Conservation (phyloP, 2,329 filamentous ascomycete species). For the Cercospora sesami region DNA sequence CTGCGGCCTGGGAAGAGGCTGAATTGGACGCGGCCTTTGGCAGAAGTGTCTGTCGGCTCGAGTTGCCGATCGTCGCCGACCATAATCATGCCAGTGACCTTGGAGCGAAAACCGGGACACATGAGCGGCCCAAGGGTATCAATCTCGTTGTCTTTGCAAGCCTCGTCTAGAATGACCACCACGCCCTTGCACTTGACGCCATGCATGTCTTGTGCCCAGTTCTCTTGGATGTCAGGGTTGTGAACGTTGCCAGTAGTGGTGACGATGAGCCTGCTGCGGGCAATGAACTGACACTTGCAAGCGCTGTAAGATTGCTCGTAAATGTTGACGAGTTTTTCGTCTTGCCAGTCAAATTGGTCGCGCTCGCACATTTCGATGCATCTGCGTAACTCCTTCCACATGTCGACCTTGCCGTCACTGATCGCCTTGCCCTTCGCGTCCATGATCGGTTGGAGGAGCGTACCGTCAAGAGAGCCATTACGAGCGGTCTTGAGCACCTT, state of each 20-base stretch:
- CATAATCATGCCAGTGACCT: slow-evolving; percentile 27
- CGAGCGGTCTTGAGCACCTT: slow-evolving; percentile 19
- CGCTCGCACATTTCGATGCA: slow-evolving; percentile 18
- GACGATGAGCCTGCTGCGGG: slow-evolving; percentile 17
- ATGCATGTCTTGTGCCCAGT: slow-evolving; percentile 22
- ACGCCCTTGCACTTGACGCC: slow-evolving; percentile 19
- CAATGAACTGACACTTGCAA: slow-evolving; percentile 26
- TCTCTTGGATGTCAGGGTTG: slow-evolving; percentile 21
- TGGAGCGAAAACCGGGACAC: slow-evolving; percentile 17
- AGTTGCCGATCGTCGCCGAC: slow-evolving; percentile 26
- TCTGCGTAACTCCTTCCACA: slow-evolving; percentile 20
- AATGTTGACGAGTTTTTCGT: slow-evolving; percentile 9
- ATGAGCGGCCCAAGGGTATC: slow-evolving; percentile 22
- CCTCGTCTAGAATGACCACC: slow-evolving; percentile 26
- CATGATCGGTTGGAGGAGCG: background rate
- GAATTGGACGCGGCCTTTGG: slow-evolving; percentile 22
- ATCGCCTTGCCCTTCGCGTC: background rate
- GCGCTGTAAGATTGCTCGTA: slow-evolving; percentile 21
- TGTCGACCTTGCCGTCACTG: slow-evolving; percentile 12
- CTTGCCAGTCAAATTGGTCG: slow-evolving; percentile 21
- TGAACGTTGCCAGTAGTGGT: slow-evolving; percentile 30
- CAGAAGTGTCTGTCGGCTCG: slow-evolving; percentile 23
- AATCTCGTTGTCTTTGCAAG: slow-evolving; percentile 29
- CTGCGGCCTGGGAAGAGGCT: slow-evolving; percentile 24
- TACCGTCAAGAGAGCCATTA: slow-evolving; percentile 3